Evolutionary conservation across 1,139 yeast genomes (phyloP).

Genomic region (Entelexis sorbosivorans): DNA sequence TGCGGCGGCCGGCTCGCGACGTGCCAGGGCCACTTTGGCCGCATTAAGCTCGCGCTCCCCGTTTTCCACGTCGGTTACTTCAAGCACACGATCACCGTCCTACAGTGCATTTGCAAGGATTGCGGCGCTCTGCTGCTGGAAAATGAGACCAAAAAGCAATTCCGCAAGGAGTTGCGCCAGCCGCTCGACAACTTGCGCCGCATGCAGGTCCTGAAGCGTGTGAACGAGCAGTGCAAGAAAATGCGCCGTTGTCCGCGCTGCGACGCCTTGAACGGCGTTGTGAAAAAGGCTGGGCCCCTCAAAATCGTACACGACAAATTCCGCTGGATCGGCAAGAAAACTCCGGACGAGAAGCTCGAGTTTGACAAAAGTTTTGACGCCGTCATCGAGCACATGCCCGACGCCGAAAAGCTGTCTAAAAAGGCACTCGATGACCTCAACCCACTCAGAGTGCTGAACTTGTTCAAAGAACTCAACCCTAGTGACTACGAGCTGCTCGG

Average conservation of each 20-base stretch:
- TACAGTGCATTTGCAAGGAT: slow-evolving; percentile 84
- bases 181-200: slow-evolving; percentile 87
- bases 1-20: slow-evolving; percentile 89
- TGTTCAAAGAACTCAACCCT: slow-evolving; percentile 77
- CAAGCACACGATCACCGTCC: slow-evolving; percentile 76
- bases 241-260: slow-evolving; percentile 74
- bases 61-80: slow-evolving; percentile 97
- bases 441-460: slow-evolving; percentile 76
- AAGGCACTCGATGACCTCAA: slow-evolving; percentile 89
- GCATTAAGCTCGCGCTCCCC: slow-evolving; percentile 81
- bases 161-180: slow-evolving; percentile 62
- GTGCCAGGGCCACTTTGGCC: slow-evolving; percentile 98
- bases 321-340: slow-evolving; percentile 88
- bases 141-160: slow-evolving; percentile 58
- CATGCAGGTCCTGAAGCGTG: slow-evolving; percentile 73
- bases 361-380: slow-evolving; percentile 64
- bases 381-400: slow-evolving; percentile 74
- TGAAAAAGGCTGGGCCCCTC: slow-evolving; percentile 91
- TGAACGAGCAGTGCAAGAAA: slow-evolving; percentile 87
- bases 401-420: slow-evolving; percentile 73
- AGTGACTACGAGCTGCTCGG: slow-evolving; percentile 89
- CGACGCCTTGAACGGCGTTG: slow-evolving; percentile 88
- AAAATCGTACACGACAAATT: slow-evolving; percentile 93
- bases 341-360: slow-evolving; percentile 67
- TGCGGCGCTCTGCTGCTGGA: slow-evolving; percentile 73